Evolutionary conservation across 2,329 filamentous ascomycete species (phyloP).

Genomic region (Beauveria australis): DNA sequence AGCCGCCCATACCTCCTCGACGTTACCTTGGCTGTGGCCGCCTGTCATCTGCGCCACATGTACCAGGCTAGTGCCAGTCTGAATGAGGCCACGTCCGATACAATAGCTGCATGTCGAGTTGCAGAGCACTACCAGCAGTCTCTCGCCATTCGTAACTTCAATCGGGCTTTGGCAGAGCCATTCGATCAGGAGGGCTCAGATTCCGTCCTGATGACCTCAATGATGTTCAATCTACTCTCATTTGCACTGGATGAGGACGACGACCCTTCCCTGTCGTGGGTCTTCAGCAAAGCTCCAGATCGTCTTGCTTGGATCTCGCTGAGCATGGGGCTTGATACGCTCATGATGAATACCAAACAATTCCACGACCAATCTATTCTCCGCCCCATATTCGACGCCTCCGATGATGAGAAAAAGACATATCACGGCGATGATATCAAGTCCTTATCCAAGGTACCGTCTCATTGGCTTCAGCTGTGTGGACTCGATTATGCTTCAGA

Average conservation of each 20-base stretch:
- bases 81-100: background rate
- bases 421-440: slow-evolving; percentile 9
- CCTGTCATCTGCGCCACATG: slow-evolving; percentile 17
- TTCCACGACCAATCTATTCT: slow-evolving; percentile 16
- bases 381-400: slow-evolving; percentile 12
- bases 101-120: slow-evolving; percentile 9
- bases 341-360: slow-evolving; percentile 15
- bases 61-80: slow-evolving; percentile 5
- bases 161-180: slow-evolving; percentile 14
- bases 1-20: slow-evolving; percentile 16
- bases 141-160: slow-evolving; percentile 16
- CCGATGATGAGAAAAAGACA: slow-evolving; percentile 12
- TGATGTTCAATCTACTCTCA: slow-evolving; percentile 19
- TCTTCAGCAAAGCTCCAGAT: slow-evolving; percentile 13
- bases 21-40: slow-evolving; percentile 18
- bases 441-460: slow-evolving; percentile 7
- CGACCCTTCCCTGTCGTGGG: slow-evolving; percentile 15
- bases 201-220: slow-evolving; percentile 17
- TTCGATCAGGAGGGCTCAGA: slow-evolving; percentile 16
- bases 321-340: slow-evolving; percentile 17
- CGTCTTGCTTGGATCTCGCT: slow-evolving; percentile 18
- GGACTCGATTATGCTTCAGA: slow-evolving; percentile 6
- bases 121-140: slow-evolving; percentile 19
- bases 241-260: slow-evolving; percentile 14
- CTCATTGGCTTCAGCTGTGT: slow-evolving; percentile 12